Evolutionary conservation across 2,329 filamentous ascomycete genomes (phyloP), one percentile per base, ranked within the genome.

Genomic region (Penicillium thymicola): DNA sequence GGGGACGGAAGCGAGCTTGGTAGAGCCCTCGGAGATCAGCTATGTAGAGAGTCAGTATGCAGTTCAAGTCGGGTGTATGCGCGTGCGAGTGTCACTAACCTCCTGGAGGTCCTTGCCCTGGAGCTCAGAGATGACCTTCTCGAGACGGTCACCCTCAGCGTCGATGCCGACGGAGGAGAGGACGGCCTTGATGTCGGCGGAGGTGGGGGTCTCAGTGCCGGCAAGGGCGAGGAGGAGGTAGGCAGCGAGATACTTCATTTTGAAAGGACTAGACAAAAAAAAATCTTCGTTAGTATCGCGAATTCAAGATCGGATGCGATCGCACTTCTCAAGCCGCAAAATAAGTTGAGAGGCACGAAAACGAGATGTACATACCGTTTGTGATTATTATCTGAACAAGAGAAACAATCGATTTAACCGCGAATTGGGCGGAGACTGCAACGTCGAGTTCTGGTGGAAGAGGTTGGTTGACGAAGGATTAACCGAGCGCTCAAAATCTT

Each of bases 161-260:
- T 99, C 94, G 69, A 97, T 92, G 73, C 94, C 94, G 75, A 97
- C 94, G 70, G 93, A 90, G 74, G 87, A 86, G 77, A 99, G 90
- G 73, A 99, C 92, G 64, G 75, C 77, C 84, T 90, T 94, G 85
- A 99, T 82, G 77, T 97, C 92, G 68, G 79, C 79, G 72, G 89
- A 90, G 66, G 89, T 92, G 72, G 94, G 94, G 65, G 87, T 86
- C 82, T 85, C 61, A 86, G 97, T 97, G 82, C 94, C 94, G 78
- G 85, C 93, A 71, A 97, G 89, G 82, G 83, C 82, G 80, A 97
- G 90, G 77, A 99, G 93, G 76, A 99, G 92, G 87, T 96, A 97
- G 78, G 94, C 93, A 78, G 94, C 94, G 84, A 99, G 89, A 84
- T 97, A 89, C 92, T 99, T 97, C 94, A 99, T 97, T 91, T 88